A percentile compares a stretch with the other conserved stretches of the same genome.
These are phyloP conservation scores for Inosperma sp. DNA, from an alignment of 768 basidiomycete species.

Conservation along the genomic window DNA sequence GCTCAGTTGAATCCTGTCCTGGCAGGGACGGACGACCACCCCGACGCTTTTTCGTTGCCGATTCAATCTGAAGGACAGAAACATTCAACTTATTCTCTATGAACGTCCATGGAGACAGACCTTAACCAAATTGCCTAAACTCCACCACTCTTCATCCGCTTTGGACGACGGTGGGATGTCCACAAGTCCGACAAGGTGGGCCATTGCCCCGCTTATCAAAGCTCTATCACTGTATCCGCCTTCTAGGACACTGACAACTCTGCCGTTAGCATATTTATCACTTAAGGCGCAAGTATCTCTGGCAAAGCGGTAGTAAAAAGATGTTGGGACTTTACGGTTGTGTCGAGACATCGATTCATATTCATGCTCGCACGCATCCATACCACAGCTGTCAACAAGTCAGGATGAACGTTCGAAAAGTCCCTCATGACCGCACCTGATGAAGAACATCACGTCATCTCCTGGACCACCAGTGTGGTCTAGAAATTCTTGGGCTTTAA, in stretches of 20 bases:
- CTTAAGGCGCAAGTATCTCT: conserved; percentile 64
- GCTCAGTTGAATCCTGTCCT: conserved; percentile 31
- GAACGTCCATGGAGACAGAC: no score
- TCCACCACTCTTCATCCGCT: conserved; percentile 64
- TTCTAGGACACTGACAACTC: conserved; percentile 85
- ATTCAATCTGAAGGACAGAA: conserved; percentile 51
- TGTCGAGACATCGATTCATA: conserved; percentile 89
- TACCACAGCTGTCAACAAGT: conserved; percentile 65
- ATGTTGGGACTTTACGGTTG: conserved; percentile 78
- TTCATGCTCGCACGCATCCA: conserved; percentile 94
- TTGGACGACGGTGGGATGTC: conserved; percentile 26
- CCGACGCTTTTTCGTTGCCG: conserved; percentile 55
- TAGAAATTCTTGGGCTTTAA: conserved; percentile 67
- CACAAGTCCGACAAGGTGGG: conserved; percentile 69
- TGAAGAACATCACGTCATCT: conserved; percentile 75
- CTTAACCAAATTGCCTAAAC: conserved; percentile 50
- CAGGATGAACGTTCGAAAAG: background rate
- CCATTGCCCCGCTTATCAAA: conserved; percentile 76
- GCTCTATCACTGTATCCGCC: conserved; percentile 94
- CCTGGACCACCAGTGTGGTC: conserved; percentile 57
- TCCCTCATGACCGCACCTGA: conserved; percentile 52
- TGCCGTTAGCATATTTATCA: conserved; percentile 58
- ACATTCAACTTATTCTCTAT: no score
- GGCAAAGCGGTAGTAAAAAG: conserved; percentile 83
- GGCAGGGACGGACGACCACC: conserved; percentile 43